Evolutionary conservation across 306 rosid species (phyloP).

Genomic region (cucumber (Cucumis sativus)): DNA sequence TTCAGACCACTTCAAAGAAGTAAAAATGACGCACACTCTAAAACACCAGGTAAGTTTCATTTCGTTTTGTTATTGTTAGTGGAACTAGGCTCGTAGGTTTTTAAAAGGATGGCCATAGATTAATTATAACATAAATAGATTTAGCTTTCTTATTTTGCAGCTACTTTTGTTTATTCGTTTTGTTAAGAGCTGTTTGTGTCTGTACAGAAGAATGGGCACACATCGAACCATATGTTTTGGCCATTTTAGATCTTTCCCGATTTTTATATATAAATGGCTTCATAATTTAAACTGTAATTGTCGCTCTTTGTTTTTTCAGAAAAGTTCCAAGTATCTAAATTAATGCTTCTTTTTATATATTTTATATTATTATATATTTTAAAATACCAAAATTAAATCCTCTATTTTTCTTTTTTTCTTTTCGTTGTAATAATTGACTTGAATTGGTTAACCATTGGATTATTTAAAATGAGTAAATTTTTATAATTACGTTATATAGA

Average conservation of each 20-base stretch:
- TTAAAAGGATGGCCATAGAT: no score
- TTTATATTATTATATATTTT: no score
- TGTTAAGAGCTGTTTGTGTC: slow-evolving; percentile 8
- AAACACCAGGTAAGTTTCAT: not conserved
- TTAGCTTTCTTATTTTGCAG: not conserved
- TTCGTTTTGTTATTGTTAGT: no score
- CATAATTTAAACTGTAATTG: not conserved
- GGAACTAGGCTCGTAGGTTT: no score
- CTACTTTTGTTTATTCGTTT: slow-evolving; percentile 7
- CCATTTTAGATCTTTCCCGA: slow-evolving; percentile 7
- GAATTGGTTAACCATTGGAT: not conserved
- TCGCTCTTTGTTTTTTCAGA: slow-evolving; percentile 3
- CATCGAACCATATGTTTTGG: not conserved
- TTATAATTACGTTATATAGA: not conserved
- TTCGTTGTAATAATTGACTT: not conserved
- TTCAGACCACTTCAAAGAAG: not conserved
- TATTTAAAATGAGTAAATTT: not conserved
- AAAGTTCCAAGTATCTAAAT: slow-evolving; percentile 1
- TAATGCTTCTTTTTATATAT: not conserved
- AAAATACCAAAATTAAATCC: no score
- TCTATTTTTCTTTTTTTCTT: no score
- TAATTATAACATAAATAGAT: no score
- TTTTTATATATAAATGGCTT: not conserved
- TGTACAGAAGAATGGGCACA: slow-evolving; percentile 6
- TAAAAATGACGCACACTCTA: not conserved